Evolutionary conservation across 495 filamentous ascomycete species (phyloP), one percentile per base, ranked within the genome.

Genomic region (Penicillium canariense): DNA sequence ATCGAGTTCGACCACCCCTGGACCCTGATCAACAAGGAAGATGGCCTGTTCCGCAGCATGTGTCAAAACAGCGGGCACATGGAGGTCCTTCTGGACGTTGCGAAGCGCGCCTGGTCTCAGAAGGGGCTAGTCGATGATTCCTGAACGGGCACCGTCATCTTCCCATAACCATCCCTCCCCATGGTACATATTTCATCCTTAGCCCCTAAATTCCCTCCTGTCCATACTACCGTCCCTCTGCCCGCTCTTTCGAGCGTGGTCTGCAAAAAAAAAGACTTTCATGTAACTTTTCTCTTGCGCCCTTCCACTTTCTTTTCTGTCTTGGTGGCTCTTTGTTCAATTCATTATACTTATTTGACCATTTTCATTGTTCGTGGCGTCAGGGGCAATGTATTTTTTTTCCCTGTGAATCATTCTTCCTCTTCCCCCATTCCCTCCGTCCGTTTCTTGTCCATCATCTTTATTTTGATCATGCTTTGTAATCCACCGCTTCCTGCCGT

Each of bases 31-130:
- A 75, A 79, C 50, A 83, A 81, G 52, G 73, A 86, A 59, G 79
- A 78, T 3, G 85, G 90, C 11, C 73, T 81, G 20, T 99, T 99
- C 76, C 81, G 82, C 57, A 80, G 85, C 45, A 97, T 99, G 94
- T 99, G 94, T 61, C 90, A 96, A 67, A 96, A 85, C 74, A 96
- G 88, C 66, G 94, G 92, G 0, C 91, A 97, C 55, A 77, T 94
- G 60, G 90, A 89, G 0, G 65, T 64, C 15, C 72, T 99, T 46
- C 58, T 81, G 39, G 83, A 84, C 51, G 84, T 85, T 25, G 92
- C 94, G 3, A 93, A 88, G 77, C 88, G 86, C 66, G 84, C 87
- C 25, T 84, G 73, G 72, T 71, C 81, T 8, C 72, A 72, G 52
- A 79, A 76, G 62, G 78, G 73, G 52, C 70, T 81, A 32, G 79